Base-by-base conservation (phyloP, 306 rosid species). In the Vicia faba region DNA sequence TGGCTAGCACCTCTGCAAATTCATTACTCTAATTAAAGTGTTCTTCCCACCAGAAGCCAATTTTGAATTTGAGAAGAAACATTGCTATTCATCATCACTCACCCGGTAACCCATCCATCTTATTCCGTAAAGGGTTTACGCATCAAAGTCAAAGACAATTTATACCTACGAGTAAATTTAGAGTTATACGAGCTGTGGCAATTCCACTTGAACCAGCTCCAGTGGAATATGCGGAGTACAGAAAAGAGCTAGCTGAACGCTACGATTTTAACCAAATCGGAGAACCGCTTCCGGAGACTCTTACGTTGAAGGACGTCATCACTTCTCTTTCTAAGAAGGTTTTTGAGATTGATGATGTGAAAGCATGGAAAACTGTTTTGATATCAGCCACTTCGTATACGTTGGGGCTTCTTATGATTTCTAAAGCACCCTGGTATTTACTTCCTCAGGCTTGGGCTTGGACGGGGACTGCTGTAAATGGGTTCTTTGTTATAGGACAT, bases 401-500 rank as follows among this genome's bases (percentile, higher is more conserved):
- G n/a, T n/a, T n/a, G n/a, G n/a, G n/a, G n/a, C n/a, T n/a, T n/a
- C n/a, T n/a, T n/a, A n/a, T n/a, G n/a, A n/a, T n/a, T n/a, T 93
- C n/a, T n/a, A n/a, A n/a, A n/a, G n/a, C n/a, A n/a, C n/a, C n/a
- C n/a, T n/a, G n/a, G n/a, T n/a, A n/a, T n/a, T n/a, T n/a, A n/a
- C n/a, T n/a, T n/a, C n/a, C n/a, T n/a, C n/a, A n/a, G n/a, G n/a
- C n/a, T n/a, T n/a, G n/a, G n/a, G n/a, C n/a, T n/a, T n/a, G n/a
- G n/a, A n/a, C n/a, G n/a, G n/a, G n/a, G n/a, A n/a, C n/a, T n/a
- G n/a, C n/a, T n/a, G n/a, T n/a, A n/a, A n/a, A n/a, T n/a, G n/a
- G n/a, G 69, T n/a, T n/a, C n/a, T n/a, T n/a, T n/a, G 97, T 93
- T 66, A 83, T 93, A 80, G 99, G 99, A 20, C 99, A 93, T 79